phyloP scores from a whole-genome alignment of 202 grass and related monocot genomes.

The Panicum virgatum region DNA sequence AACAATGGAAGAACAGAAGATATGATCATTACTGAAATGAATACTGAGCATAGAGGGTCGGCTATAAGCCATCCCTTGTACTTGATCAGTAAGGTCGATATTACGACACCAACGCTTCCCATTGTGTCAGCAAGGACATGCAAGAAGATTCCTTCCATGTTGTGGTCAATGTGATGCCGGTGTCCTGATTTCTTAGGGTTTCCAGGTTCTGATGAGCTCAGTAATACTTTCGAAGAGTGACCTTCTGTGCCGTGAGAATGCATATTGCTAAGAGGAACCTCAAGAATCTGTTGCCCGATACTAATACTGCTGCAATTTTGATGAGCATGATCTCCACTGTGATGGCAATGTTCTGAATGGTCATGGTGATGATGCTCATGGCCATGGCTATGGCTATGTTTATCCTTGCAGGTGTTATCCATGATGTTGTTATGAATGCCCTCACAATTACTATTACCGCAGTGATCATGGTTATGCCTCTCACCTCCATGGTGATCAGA shows the following conservation, averaged over 20 bases:
- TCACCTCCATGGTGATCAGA: conserved; percentile 45
- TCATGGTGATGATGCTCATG: conserved; percentile 51
- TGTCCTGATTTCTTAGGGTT: conserved; percentile 41
- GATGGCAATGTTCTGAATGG: conserved; percentile 42
- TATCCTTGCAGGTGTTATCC: conserved; percentile 24
- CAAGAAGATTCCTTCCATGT: conserved; percentile 99
- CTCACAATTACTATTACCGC: conserved; percentile 11
- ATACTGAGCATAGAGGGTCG: conserved; percentile 95
- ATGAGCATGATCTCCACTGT: conserved; percentile 40
- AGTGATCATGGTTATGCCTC: conserved; percentile 26
- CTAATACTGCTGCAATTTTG: conserved; percentile 33
- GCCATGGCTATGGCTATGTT: conserved; percentile 32
- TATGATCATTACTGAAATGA: conserved; percentile 97
- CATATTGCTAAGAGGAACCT: conserved; percentile 34
- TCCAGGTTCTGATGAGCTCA: conserved; percentile 26
- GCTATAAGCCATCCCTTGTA: conserved; percentile 96
- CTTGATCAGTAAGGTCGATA: conserved; percentile 93
- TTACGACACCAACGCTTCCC: conserved; percentile 91
- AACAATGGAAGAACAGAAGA: conserved; percentile 85
- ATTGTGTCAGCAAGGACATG: conserved; percentile 98
- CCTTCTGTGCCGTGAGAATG: conserved; percentile 43
- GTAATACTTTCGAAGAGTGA: conserved; percentile 26
- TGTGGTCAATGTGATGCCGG: conserved; percentile 74
- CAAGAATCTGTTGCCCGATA: conserved; percentile 39
- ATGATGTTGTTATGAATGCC: conserved; percentile 10